Evolutionary conservation across 2,329 filamentous ascomycete genomes (phyloP).

Genomic region (Colletotrichum filicis): DNA sequence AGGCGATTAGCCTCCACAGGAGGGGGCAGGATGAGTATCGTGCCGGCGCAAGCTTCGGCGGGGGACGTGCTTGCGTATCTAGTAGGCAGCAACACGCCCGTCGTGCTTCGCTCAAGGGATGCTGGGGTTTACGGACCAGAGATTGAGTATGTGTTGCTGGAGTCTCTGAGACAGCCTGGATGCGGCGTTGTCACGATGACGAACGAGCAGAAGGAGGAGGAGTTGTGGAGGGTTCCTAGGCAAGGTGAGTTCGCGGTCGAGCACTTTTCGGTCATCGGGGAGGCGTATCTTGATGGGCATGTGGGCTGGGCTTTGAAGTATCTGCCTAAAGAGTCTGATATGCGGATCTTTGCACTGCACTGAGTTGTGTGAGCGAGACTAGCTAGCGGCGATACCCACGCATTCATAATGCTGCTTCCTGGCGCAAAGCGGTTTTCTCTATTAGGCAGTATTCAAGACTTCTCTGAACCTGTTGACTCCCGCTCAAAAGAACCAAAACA

Average conservation of each 20-base stretch:
- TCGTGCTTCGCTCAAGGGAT: background rate
- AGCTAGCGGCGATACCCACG: background rate
- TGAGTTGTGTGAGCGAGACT: background rate
- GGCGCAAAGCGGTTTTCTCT: too few relatives aligned
- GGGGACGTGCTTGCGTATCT: conserved; percentile 5
- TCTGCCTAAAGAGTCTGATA: background rate
- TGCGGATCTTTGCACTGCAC: conserved; percentile 15
- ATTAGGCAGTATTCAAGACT: background rate
- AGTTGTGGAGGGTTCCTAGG: background rate
- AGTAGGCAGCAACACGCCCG: background rate
- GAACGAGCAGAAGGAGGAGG: background rate
- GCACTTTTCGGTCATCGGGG: conserved; percentile 11
- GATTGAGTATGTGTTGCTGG: background rate
- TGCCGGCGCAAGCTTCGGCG: background rate
- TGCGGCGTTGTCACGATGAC: background rate
- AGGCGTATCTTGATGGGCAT: conserved; percentile 2
- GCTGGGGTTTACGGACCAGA: too few relatives aligned
- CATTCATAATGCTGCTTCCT: too few relatives aligned
- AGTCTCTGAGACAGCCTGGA: background rate
- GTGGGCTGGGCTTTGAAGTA: background rate
- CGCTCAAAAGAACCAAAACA: background rate
- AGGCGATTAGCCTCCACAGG: background rate
- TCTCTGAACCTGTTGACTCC: background rate
- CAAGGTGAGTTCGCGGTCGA: background rate
- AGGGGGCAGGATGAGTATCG: background rate